These are phyloP conservation scores for Hortiboletus flavorubellus DNA, from an alignment of 768 basidiomycete genomes.

Conservation along the genomic window DNA sequence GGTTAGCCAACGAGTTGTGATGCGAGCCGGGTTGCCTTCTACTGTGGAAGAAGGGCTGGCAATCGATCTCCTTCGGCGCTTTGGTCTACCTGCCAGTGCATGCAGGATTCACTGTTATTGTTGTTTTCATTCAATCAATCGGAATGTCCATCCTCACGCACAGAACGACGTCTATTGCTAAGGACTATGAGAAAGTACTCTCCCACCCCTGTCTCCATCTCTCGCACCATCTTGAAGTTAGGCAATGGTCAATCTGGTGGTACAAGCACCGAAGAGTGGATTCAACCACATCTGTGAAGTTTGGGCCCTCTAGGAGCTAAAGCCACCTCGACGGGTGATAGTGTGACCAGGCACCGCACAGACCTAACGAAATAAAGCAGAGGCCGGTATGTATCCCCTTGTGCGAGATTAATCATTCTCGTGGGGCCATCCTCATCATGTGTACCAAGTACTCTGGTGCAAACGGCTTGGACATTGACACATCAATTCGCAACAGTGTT, in stretches of 20 bases:
- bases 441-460: conserved; percentile 56
- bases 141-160: neutral
- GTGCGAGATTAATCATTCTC: conserved; percentile 52
- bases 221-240: conserved; percentile 28
- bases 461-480: conserved; percentile 48
- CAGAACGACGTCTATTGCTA: neutral
- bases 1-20: no score
- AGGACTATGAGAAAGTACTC: neutral
- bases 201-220: neutral
- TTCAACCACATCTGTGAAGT: conserved; percentile 58
- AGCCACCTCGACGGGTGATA: neutral
- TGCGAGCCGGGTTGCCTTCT: no score
- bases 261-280: conserved; percentile 58
- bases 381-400: conserved; percentile 33
- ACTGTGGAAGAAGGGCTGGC: no score
- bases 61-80: no score
- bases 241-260: conserved; percentile 60
- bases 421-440: conserved; percentile 60
- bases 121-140: no score
- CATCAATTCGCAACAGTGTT: conserved; percentile 55
- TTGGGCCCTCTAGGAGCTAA: neutral
- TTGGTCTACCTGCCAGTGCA: no score
- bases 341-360: conserved; percentile 56
- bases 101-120: no score
- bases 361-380: conserved; percentile 55